These are phyloP conservation scores for Acer negundo DNA, from an alignment of 345 rosid genomes.

Conservation along the genomic window DNA sequence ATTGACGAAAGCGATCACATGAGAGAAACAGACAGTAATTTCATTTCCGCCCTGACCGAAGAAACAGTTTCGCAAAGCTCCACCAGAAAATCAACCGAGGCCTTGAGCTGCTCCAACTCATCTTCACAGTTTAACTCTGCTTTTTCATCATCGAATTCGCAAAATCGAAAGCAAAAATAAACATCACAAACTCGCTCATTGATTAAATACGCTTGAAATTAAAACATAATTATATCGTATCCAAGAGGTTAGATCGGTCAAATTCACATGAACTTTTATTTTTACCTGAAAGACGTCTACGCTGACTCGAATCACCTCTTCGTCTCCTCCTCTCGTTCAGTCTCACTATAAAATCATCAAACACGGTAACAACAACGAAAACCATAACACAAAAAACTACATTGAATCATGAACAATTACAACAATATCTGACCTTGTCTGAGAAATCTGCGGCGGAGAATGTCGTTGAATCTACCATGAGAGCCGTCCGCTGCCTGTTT, in stretches of 20 bases:
- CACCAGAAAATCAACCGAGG: constrained; percentile 78
- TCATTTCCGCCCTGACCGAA: constrained; percentile 37
- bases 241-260: neutral
- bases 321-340: constrained; percentile 44
- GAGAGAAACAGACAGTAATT: constrained; percentile 20
- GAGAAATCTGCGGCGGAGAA: constrained; percentile 80
- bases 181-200: neutral
- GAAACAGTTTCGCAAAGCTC: constrained; percentile 60
- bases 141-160: constrained; percentile 25
- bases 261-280: neutral
- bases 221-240: too few relatives aligned
- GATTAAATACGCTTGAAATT: neutral
- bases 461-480: constrained; percentile 54
- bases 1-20: neutral
- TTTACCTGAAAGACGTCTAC: constrained; percentile 45
- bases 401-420: neutral
- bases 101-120: constrained; percentile 66
- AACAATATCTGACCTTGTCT: constrained; percentile 55
- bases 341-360: constrained; percentile 51
- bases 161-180: neutral
- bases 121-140: constrained; percentile 58
- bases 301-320: constrained; percentile 36
- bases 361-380: neutral
- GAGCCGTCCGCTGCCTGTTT: constrained; percentile 41
- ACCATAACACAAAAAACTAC: neutral